phyloP scores from a whole-genome alignment of 352 stramenopile species.

The Globisporangium rhizosaccharum region DNA sequence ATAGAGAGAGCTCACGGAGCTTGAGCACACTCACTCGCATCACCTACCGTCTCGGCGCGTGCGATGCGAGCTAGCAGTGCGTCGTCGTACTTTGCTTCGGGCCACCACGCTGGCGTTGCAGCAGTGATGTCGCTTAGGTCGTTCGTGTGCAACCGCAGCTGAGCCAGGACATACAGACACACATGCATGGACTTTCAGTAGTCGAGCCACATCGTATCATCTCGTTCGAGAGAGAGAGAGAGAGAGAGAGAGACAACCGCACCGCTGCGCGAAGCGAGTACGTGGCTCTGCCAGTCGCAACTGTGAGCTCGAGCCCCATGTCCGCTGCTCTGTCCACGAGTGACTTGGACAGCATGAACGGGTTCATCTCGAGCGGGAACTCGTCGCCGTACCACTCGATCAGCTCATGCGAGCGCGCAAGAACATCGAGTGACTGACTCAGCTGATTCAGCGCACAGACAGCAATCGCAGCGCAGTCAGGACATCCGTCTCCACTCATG shows the following conservation, averaged over 20 bases:
- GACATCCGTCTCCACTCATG: background rate
- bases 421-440: constrained; percentile 44
- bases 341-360: constrained; percentile 51
- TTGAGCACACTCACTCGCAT: background rate
- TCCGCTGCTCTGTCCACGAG: constrained; percentile 42
- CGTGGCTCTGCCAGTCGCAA: constrained; percentile 1
- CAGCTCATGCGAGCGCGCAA: constrained; percentile 25
- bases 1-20: background rate
- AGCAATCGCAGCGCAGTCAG: background rate
- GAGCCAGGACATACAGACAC: background rate
- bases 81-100: constrained; percentile 31
- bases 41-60: constrained; percentile 30
- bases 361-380: constrained; percentile 60
- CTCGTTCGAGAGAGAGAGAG: background rate
- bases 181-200: background rate
- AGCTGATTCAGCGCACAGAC: constrained; percentile 18
- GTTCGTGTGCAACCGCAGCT: constrained; percentile 32
- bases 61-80: constrained; percentile 31
- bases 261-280: constrained; percentile 31
- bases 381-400: constrained; percentile 74
- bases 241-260: background rate
- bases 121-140: constrained; percentile 2
- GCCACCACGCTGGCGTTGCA: constrained; percentile 51
- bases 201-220: constrained; percentile 2
- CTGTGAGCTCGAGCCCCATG: constrained; percentile 19